These are phyloP conservation scores for Pseudocercospora eumusae DNA, from an alignment of 2,329 filamentous ascomycete species.

Conservation along the genomic window DNA sequence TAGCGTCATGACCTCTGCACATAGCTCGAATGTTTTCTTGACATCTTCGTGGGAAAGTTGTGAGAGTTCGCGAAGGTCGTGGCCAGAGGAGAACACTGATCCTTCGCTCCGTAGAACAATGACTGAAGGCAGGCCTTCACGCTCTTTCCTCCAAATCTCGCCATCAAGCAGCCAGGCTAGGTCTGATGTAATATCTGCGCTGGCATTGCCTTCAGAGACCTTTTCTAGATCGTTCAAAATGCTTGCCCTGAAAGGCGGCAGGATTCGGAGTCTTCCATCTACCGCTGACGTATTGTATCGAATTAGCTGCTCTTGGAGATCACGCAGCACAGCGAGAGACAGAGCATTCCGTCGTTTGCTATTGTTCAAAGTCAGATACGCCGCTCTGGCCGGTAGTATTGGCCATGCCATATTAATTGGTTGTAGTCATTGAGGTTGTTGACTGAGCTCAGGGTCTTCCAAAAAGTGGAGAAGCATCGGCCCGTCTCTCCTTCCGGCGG, in stretches of 20 bases:
- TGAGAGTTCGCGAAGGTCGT: conserved; percentile 25
- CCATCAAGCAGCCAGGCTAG: conserved; percentile 23
- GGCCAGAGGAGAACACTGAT: conserved; percentile 27
- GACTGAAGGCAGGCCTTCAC: conserved; percentile 23
- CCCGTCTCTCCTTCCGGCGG: background rate
- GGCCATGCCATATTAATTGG: conserved; percentile 15
- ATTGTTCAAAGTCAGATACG: conserved; percentile 23
- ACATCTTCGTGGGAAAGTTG: conserved; percentile 19
- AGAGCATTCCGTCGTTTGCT: conserved; percentile 25
- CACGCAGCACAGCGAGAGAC: conserved; percentile 19
- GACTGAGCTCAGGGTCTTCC: background rate
- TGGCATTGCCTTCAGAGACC: conserved; percentile 2
- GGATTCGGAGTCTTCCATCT: conserved; percentile 21
- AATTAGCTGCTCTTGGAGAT: conserved; percentile 23
- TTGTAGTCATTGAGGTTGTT: background rate
- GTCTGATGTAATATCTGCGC: background rate
- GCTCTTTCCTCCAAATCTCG: conserved; percentile 15
- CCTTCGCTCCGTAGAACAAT: conserved; percentile 24
- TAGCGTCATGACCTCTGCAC: conserved; percentile 25
- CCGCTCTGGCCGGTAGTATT: conserved; percentile 23
- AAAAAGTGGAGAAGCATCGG: background rate
- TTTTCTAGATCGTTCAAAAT: conserved; percentile 21
- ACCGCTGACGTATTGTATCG: conserved; percentile 24
- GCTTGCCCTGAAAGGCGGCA: conserved; percentile 22
- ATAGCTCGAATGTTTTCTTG: conserved; percentile 24